These are phyloP conservation scores for Vitis hybrid DNA, from an alignment of 177 flowering plant species.

Conservation along the genomic window DNA sequence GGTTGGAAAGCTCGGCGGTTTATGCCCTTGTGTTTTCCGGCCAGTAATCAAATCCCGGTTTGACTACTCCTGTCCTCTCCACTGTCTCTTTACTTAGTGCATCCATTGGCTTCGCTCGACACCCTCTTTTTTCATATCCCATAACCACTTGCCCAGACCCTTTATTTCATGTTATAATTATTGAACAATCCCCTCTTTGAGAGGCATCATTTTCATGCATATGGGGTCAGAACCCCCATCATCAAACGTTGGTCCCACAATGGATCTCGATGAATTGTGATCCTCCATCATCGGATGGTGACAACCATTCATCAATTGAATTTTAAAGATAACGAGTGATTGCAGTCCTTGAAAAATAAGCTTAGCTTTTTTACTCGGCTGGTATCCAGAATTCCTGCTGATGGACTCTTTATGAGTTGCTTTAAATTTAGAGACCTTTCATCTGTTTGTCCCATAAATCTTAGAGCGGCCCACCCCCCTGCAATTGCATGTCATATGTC, in stretches of 20 bases:
- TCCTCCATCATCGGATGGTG: slow-evolving; percentile 11
- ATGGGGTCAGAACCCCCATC: slow-evolving; percentile 17
- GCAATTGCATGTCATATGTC: no score
- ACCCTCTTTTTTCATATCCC: slow-evolving; percentile 1
- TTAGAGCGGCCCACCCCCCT: no score
- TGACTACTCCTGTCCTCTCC: slow-evolving; percentile 6
- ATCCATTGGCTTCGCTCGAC: neutral
- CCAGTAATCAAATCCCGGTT: slow-evolving; percentile 18
- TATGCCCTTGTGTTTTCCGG: slow-evolving; percentile 17
- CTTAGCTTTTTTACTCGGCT: neutral
- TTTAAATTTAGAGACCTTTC: no score
- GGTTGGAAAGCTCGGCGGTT: slow-evolving; percentile 17
- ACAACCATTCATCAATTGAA: slow-evolving; percentile 10
- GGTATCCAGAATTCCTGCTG: neutral
- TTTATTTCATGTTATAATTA: slow-evolving; percentile 12
- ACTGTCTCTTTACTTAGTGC: neutral
- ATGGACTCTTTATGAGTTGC: no score
- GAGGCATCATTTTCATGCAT: slow-evolving; percentile 13
- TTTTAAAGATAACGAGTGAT: neutral
- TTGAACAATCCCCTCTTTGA: slow-evolving; percentile 7
- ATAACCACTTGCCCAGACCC: neutral
- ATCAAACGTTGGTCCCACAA: slow-evolving; percentile 9
- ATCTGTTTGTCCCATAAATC: no score
- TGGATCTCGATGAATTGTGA: slow-evolving; percentile 16
- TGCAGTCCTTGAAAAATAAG: no score